Base-by-base conservation (phyloP, 225 moss, liverwort and hornwort species). In the Takakia lepidozioides region DNA sequence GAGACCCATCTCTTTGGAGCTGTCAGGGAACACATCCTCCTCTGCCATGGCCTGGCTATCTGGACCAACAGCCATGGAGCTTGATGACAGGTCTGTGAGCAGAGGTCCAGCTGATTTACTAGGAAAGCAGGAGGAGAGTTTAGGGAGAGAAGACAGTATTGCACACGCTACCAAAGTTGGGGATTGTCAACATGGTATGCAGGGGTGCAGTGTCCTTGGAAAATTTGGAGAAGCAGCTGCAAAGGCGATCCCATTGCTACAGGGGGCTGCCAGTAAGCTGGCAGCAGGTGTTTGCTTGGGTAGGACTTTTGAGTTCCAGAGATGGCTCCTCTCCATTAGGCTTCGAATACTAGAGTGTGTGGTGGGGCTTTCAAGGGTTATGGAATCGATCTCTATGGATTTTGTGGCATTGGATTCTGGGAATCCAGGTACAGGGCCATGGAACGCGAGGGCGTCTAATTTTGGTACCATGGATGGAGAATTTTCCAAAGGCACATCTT, bases 231-330 rank as follows among this genome's bases (percentile, higher is more conserved):
- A 61, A 58, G 66, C 69, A 43, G 82, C 67, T 29, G 60, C 70
- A n/a, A 61, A 26, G 21, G 72, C 72, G 15, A 70, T 77, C 34
- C 82, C 82, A 17, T 50, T 64, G 48, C 48, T 82, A 39, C 73
- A 57, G 49, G 55, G 57, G 53, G 77, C 58, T 21, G 70, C 63
- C 16, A 63, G 43, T 38, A 32, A 25, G 22, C 73, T 82, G 48
- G 77, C 76, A 34, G 70, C 82, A 60, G 82, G 82, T 60, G 82
- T 82, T 22, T 77, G 82, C 61, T 67, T 73, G 21, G 77, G 73
- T 25, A 69, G 73, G 66, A 70, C 77, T 15, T 82, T 82, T 37
- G 82, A 82, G 57, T 82, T 82, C 57, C 82, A 82, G 61, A 66
- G 77, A 56, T 77, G 82, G 82, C 41, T 82, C 43, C 48, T 73